These are phyloP conservation scores for Laetiporus sulphureus DNA, from an alignment of 1,284 basidiomycete species.

Conservation along the genomic window DNA sequence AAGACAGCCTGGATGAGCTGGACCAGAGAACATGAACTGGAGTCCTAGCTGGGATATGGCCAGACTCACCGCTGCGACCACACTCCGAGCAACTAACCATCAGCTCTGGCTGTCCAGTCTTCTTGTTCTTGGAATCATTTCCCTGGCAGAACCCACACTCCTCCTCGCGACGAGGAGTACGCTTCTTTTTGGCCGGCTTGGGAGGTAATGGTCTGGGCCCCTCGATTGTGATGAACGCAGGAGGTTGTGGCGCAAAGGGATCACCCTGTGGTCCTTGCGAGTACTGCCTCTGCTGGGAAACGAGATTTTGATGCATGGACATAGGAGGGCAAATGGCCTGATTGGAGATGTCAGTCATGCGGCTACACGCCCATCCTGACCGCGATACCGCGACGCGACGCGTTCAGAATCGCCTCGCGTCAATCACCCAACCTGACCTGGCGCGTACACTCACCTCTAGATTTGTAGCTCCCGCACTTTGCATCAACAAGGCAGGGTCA, in stretches of 20 bases:
- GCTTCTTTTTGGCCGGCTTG: slow-evolving; percentile 38
- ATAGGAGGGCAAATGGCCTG: slow-evolving; percentile 14
- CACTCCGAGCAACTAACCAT: slow-evolving; percentile 70
- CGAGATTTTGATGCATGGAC: slow-evolving; percentile 11
- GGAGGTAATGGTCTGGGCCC: slow-evolving; percentile 27
- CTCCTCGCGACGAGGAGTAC: slow-evolving; percentile 45
- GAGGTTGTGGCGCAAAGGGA: slow-evolving; percentile 64
- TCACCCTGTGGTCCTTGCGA: slow-evolving; percentile 72
- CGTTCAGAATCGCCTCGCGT: slow-evolving; percentile 22
- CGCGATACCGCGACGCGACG: slow-evolving; percentile 30
- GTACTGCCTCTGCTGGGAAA: slow-evolving; percentile 34
- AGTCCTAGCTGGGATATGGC: not conserved
- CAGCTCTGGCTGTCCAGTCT: slow-evolving; percentile 47
- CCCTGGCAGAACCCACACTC: slow-evolving; percentile 68
- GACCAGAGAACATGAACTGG: not conserved
- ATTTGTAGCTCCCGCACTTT: slow-evolving; percentile 14
- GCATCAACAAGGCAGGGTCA: slow-evolving; percentile 43
- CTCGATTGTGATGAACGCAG: slow-evolving; percentile 42
- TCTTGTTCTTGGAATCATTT: slow-evolving; percentile 48
- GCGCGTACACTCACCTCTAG: slow-evolving; percentile 20
- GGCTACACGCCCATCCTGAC: slow-evolving; percentile 10
- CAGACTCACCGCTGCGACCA: slow-evolving; percentile 47
- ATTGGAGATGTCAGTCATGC: slow-evolving; percentile 14
- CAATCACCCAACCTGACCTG: slow-evolving; percentile 5
- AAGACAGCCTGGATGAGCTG: slow-evolving; percentile 80